Percentiles rank a stretch among this genome's conserved stretches.
These are phyloP conservation scores for Oryza meyeriana DNA, from an alignment of 176 grass and related monocot genomes.

Conservation along the genomic window DNA sequence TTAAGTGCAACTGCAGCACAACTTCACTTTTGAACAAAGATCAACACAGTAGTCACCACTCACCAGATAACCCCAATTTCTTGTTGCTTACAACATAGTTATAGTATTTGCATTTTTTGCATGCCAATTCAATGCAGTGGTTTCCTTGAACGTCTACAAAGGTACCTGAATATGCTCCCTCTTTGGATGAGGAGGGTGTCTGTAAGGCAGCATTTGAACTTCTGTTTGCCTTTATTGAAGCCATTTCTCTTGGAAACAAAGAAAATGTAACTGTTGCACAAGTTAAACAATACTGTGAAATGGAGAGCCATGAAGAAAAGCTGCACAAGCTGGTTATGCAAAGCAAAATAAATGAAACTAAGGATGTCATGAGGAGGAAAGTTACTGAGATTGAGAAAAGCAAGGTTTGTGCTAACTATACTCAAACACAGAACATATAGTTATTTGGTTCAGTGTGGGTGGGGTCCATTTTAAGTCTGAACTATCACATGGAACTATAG, in stretches of 20 bases:
- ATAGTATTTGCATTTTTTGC: slow-evolving; percentile 28
- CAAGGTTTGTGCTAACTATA: slow-evolving; percentile 47
- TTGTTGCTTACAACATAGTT: neutral
- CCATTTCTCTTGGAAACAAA: slow-evolving; percentile 86
- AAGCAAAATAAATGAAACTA: slow-evolving; percentile 89
- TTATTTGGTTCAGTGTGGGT: neutral
- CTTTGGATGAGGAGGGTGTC: slow-evolving; percentile 76
- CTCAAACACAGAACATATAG: neutral
- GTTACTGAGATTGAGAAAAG: slow-evolving; percentile 91
- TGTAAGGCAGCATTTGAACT: slow-evolving; percentile 64
- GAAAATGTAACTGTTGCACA: slow-evolving; percentile 82
- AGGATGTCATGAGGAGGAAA: slow-evolving; percentile 65
- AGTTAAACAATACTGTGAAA: slow-evolving; percentile 85
- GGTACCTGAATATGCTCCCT: slow-evolving; percentile 80
- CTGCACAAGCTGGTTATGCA: slow-evolving; percentile 67
- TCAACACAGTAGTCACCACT: neutral
- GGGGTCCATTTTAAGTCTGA: neutral
- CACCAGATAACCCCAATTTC: neutral
- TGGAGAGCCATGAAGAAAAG: slow-evolving; percentile 91
- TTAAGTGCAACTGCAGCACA: neutral
- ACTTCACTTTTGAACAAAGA: slow-evolving; percentile 7
- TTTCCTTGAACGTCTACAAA: slow-evolving; percentile 66
- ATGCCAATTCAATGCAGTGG: slow-evolving; percentile 2
- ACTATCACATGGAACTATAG: neutral
- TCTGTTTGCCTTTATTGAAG: slow-evolving; percentile 74